A percentile compares a stretch with the other conserved stretches of the same genome.
phyloP scores from a whole-genome alignment of 2,329 filamentous ascomycete species.

The Fusarium denticulatum region DNA sequence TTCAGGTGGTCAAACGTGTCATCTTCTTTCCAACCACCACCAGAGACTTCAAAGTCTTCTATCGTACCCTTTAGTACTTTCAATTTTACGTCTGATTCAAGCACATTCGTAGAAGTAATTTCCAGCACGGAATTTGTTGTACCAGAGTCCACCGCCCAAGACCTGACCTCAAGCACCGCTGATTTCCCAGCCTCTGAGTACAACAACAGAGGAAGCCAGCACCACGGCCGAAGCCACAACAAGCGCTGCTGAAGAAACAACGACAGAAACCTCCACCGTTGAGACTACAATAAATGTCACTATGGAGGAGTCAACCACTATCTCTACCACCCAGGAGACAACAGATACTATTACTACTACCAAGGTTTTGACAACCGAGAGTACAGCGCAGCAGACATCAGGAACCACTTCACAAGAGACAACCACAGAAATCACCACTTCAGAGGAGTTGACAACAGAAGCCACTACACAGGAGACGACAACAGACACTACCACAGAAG shows the following conservation, averaged over 20 bases:
- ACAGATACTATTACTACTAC: background rate
- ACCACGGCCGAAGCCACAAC: background rate
- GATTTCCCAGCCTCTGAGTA: background rate
- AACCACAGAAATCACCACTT: background rate
- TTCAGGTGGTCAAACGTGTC: background rate
- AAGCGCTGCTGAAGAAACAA: background rate
- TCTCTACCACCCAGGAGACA: background rate
- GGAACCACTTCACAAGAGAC: background rate
- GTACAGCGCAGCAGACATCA: background rate
- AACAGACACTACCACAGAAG: background rate
- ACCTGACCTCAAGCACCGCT: background rate
- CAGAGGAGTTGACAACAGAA: background rate
- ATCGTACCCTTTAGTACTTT: background rate
- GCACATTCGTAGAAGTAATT: background rate
- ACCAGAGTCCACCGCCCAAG: background rate
- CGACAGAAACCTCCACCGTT: background rate
- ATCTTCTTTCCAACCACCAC: background rate
- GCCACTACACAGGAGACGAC: background rate
- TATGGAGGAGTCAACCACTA: background rate
- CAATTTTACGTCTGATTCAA: background rate
- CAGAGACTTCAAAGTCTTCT: background rate
- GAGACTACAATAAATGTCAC: background rate
- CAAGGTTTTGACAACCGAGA: background rate
- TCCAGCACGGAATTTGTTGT: background rate
- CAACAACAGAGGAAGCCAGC: background rate